A percentile compares a stretch with the other conserved stretches of the same genome.
Evolutionary conservation across 2,329 filamentous ascomycete genomes (phyloP).

Genomic region (Thielaviopsis euricoi): DNA sequence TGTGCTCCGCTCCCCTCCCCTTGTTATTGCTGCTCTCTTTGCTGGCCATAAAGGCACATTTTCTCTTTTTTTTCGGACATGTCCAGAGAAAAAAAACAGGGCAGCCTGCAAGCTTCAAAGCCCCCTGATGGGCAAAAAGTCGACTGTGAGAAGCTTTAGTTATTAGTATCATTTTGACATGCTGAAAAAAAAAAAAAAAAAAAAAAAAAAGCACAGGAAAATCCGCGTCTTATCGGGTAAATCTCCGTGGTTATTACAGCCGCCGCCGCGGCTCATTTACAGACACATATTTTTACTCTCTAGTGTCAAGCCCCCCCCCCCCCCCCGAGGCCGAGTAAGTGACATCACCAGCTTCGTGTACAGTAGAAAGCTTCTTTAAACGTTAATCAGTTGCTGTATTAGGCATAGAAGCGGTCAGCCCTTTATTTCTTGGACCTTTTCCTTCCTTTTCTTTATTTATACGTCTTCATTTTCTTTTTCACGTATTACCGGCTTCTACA

Average conservation of each 20-base stretch:
- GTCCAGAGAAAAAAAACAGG: background rate
- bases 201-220: too few relatives aligned
- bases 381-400: background rate
- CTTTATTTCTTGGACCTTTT: background rate
- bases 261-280: too few relatives aligned
- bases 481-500: too few relatives aligned
- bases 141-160: too few relatives aligned
- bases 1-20: background rate
- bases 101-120: background rate
- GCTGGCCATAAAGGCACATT: too few relatives aligned
- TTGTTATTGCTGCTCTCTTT: too few relatives aligned
- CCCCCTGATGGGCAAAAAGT: background rate
- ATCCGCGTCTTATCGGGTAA: too few relatives aligned
- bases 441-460: too few relatives aligned
- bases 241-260: background rate
- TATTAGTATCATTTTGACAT: too few relatives aligned
- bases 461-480: too few relatives aligned
- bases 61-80: background rate
- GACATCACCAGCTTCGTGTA: background rate
- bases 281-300: background rate
- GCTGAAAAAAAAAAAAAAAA: too few relatives aligned
- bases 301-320: too few relatives aligned
- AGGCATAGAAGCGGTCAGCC: background rate
- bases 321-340: background rate
- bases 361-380: background rate